These are phyloP conservation scores for Hirschioporus abietinus DNA, from an alignment of 768 basidiomycete species.

Conservation along the genomic window DNA sequence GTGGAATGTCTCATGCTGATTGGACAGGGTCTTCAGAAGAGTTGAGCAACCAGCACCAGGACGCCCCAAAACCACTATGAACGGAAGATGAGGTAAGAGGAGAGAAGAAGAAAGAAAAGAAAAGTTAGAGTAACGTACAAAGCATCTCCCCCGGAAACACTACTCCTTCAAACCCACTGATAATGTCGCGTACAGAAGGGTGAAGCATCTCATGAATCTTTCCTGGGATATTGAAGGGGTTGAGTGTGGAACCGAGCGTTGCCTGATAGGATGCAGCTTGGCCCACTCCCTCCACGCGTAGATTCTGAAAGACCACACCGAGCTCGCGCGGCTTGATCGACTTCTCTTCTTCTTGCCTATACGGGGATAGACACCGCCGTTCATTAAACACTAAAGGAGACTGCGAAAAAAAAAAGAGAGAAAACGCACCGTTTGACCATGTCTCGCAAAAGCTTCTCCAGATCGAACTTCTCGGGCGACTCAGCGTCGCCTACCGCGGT, in stretches of 20 bases:
- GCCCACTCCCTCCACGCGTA: conserved; percentile 13
- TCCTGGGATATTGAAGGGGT: conserved; percentile 20
- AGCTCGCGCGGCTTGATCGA: not conserved
- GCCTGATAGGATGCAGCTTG: conserved; percentile 11
- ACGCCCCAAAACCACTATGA: conserved; percentile 29
- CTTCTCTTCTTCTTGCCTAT: conserved; percentile 35
- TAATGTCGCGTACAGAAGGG: conserved; percentile 31
- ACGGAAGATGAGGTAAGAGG: not conserved
- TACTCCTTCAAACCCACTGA: conserved; percentile 33
- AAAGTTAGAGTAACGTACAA: conserved; percentile 15
- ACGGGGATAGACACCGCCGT: not conserved
- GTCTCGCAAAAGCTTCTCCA: conserved; percentile 23
- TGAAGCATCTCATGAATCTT: conserved; percentile 27
- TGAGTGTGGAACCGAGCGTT: conserved; percentile 26
- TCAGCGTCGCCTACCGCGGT: not conserved
- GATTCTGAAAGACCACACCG: conserved; percentile 7
- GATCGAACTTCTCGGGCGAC: conserved; percentile 22
- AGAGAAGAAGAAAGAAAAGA: too few species aligned
- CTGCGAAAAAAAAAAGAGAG: not conserved
- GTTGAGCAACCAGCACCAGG: conserved; percentile 37
- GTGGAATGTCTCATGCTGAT: conserved; percentile 31
- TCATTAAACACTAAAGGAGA: not conserved
- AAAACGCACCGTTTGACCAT: conserved; percentile 19
- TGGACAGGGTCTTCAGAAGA: conserved; percentile 38
- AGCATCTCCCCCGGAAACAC: conserved; percentile 40